Evolutionary conservation across 108 stramenopile genomes (phyloP), one percentile per base, ranked within the genome.

Genomic region (Fragilariopsis cylindrus): DNA sequence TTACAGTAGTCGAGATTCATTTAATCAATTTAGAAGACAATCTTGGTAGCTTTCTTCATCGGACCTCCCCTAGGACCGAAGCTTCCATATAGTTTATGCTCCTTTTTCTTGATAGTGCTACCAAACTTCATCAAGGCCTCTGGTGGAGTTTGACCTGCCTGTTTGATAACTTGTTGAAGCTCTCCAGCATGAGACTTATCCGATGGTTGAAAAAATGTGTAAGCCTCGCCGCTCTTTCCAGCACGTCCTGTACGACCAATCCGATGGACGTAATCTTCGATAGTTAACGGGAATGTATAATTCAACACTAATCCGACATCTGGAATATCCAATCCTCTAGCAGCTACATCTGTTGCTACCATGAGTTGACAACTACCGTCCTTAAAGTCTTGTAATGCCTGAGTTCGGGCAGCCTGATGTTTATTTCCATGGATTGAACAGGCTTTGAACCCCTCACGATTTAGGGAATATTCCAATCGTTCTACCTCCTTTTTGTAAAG

Each of bases 101-200:
- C 96, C 92, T 99, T 99, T 92, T 98, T 98, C 82, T 99, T 99
- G 49, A 98, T 98, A 11, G 97, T 97, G 71, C 96, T 97, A 8
- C 98, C 98, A 85, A 98, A 99, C 73, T 92, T 93, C 85, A 96
- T 82, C 30, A 98, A 77, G 30, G 85, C 96, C 30, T 92, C 89
- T 1, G 99, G 98, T 58, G 98, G 90, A 42, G 75, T 68, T 72
- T 97, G 96, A 18, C 93, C 97, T 48, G 98, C 99, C 75, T 98
- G 96, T 56, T 77, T 90, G 81, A 99, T 95, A n/a, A 98, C 97
- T 73, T 96, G 95, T 74, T 98, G 97, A 12, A 99, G 80, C 70
- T 96, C 96, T 40, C 98, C 98, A 12, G 99, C 96, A 66, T 96
- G 95, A 48, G 90, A 85, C 83, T 98, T 98, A 72, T 99, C 98